Evolutionary conservation across 306 rosid species (phyloP), one percentile per base, ranked within the genome.

Genomic region (Dryas drummondii): DNA sequence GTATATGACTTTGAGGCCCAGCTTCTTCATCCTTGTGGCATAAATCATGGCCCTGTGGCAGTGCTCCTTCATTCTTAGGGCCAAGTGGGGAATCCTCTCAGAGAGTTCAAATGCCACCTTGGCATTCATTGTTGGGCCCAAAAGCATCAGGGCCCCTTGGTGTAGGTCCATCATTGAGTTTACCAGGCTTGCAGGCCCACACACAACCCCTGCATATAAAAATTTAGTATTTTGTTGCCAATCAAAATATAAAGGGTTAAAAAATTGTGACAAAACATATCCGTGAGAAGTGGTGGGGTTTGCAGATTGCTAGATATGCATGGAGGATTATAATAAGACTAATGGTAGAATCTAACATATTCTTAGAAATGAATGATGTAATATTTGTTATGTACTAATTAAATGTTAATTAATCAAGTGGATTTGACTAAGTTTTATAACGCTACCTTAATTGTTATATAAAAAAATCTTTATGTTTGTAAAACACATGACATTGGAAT

Each of bases 91-190:
- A 49, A 94, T 82, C 76, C 99, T 84, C 78, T 92, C 97, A 0
- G 99, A 80, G 0, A 94, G 90, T 59, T 94, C 99, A 9, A 89
- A 94, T 5, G 99, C 99, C 5, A 94, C 91, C 74, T 94, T 94
- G 1, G 99, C 56, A 65, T 94, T 92, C 99, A 94, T 92, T 4
- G 99, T 94, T 10, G 99, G 99, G 3, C 99, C 99, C 44, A 92
- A 60, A 6, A 94, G 81, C 99, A 94, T 92, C 14, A 94, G 76
- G 7, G 96, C 52, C 4, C 99, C 98, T 78, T 94, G 99, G n/a
- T 90, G 97, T 0, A 94, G 88, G 57, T 92, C 90, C 99, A 94
- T 92, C 98, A 94, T 94, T 4, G 93, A 85, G 78, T 90, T 92
- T 76, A 94, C 97, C 5, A 94, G 73, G n/a, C 61, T 77, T 55